Base-by-base conservation (phyloP, 129 eudicot genomes). In the Centella asiatica region DNA sequence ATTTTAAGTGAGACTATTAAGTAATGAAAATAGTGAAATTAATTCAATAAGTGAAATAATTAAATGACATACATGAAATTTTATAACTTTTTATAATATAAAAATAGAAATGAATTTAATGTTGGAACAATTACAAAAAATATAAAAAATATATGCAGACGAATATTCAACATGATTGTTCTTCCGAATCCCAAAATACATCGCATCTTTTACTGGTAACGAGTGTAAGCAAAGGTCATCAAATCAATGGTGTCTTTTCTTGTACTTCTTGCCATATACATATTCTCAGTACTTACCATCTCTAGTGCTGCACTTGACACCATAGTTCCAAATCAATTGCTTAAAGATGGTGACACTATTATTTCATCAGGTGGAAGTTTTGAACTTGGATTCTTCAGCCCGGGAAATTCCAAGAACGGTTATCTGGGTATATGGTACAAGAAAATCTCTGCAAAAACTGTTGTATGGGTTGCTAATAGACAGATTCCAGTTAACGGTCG, bases 401-500 rank as follows among this genome's bases (percentile, higher is more conserved):
- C 74, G 1, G 64, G 64, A 20, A 46, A 20, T 42, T 48, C 53
- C 20, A 40, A 32, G 6, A 69, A 65, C 23, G 32, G 53, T 19
- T 74, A 78, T 27, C 20, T 74, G 37, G 80, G 80, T 14, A 78
- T 78, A 17, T 70, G 80, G 83, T 78, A 78, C 63, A 78, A 74
- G 53, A 66, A 70, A 28, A 34, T 65, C 7, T 9, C 71, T 23
- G 73, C 26, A n/a, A 8, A 20, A 15, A 75, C 75, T 17, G 44
- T 69, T 2, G 83, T 78, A 46, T 78, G 83, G 83, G 76, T 78
- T n/a, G 80, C 80, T 29, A 79, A 79, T 48, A 70, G 84, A 49
- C 24, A 79, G 15, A 25, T 3, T 28, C 74, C 77, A 0, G 40
- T 79, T 61, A 51, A 57, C 2, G 49, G 5, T 34, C 22, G 69